These are phyloP conservation scores for Trichophyton mentagrophytes DNA, from an alignment of 2,329 filamentous ascomycete species.

Conservation along the genomic window DNA sequence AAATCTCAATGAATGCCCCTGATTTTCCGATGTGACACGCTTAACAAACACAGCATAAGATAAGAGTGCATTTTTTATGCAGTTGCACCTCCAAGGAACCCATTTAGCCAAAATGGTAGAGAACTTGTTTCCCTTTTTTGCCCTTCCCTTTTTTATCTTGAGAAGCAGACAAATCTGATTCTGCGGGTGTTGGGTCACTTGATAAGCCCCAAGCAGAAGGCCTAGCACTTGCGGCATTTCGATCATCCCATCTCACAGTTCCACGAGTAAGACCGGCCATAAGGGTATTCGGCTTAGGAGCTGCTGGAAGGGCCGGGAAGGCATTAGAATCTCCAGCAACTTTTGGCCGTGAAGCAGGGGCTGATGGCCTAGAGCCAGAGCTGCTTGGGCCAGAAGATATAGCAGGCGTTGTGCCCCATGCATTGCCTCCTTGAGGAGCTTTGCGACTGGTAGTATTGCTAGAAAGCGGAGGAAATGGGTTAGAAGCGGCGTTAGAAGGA, in stretches of 20 bases:
- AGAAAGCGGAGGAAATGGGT: constrained; percentile 36
- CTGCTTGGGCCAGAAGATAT: constrained; percentile 16
- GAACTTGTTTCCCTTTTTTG: constrained; percentile 22
- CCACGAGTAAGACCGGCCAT: constrained; percentile 38
- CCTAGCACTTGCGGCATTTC: constrained; percentile 12
- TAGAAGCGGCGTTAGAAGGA: constrained; percentile 19
- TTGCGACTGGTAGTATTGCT: constrained; percentile 14
- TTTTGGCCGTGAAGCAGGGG: constrained; percentile 14
- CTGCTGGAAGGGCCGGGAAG: constrained; percentile 72
- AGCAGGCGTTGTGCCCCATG: constrained; percentile 18
- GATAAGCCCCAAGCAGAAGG: constrained; percentile 28
- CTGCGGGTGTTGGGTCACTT: constrained; percentile 14
- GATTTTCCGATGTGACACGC: background rate
- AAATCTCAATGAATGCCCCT: background rate
- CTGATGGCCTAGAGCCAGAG: constrained; percentile 19
- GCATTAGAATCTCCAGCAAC: constrained; percentile 40
- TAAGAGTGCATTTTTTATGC: background rate
- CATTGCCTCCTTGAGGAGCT: constrained; percentile 12
- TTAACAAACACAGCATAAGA: background rate
- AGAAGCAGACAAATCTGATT: constrained; percentile 13
- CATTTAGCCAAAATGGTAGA: constrained; percentile 29
- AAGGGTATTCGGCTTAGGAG: constrained; percentile 53
- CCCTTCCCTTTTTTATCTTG: constrained; percentile 13
- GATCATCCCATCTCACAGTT: constrained; percentile 34
- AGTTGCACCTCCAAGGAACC: background rate